Base-by-base conservation (phyloP, 2,329 filamentous ascomycete species). In the Verticillium dahliae region DNA sequence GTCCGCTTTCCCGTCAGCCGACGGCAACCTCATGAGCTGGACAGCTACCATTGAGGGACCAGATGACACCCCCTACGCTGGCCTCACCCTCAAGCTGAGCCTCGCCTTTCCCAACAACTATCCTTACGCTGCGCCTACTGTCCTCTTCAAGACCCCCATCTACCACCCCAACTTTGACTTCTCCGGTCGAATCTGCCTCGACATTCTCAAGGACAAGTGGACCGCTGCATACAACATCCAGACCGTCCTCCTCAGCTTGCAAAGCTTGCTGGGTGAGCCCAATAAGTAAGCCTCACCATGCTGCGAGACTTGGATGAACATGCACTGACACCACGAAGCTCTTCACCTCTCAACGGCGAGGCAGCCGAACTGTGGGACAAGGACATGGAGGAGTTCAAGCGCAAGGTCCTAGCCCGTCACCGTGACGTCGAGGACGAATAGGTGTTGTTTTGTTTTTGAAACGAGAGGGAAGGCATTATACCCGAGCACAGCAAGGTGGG, bases 151-250 rank as follows among this genome's bases (percentile, higher is more conserved):
- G 81, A 99, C 96, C 6, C 95, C 95, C 41, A 97, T 99, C 78
- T 99, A 98, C 82, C 95, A 99, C 76, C 95, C 95, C 60, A 99
- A 99, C 70, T 91, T 99, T 69, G 95, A 99, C 79, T 97, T 99
- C 80, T 93, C 90, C 3, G 95, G 95, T 50, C 86, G 95, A 61
- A 99, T 99, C 76, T 99, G 95, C 75, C 83, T 99, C 64, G 96
- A 99, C 72, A 99, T 99, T 68, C 83, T 99, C 67, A 98, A 97
- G 83, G 95, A 98, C 76, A 97, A 97, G 80, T 99, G 95, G 95
- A 97, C 92, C 63, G 92, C 95, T 18, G 93, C 96, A 54, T 96
- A 97, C 83, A 98, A 98, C 72, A 92, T 96, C 65, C 91, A 96
- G 76, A 96, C 90, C 56, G 91, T 99, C 56, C 81, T 99, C 61